Percentiles rank a stretch among this genome's conserved stretches.
These are phyloP conservation scores for Suillus plorans DNA, from an alignment of 768 basidiomycete species.

Conservation along the genomic window DNA sequence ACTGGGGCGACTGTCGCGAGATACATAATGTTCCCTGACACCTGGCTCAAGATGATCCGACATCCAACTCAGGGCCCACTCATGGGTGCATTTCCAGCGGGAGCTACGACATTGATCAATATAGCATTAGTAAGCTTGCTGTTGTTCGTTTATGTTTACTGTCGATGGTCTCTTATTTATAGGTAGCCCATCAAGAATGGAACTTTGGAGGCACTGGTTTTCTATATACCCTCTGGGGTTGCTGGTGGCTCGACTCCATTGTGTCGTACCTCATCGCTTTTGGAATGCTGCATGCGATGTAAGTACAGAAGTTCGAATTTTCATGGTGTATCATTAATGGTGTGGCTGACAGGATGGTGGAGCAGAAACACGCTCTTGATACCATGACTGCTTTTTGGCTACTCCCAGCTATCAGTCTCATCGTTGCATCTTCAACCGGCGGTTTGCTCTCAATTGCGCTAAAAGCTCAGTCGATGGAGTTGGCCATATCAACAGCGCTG, in stretches of 20 bases:
- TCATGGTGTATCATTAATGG: background rate
- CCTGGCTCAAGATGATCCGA: slow-evolving; percentile 46
- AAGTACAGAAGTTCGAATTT: background rate
- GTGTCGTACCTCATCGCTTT: slow-evolving; percentile 44
- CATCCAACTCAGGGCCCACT: slow-evolving; percentile 48
- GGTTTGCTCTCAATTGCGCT: slow-evolving; percentile 44
- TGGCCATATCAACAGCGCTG: slow-evolving; percentile 42
- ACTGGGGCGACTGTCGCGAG: slow-evolving; percentile 35
- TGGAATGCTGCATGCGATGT: slow-evolving; percentile 53
- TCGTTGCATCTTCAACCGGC: slow-evolving; percentile 54
- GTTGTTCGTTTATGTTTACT: background rate
- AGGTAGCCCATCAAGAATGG: slow-evolving; percentile 35
- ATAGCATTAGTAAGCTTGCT: slow-evolving; percentile 32
- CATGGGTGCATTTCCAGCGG: slow-evolving; percentile 46
- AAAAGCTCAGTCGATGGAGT: slow-evolving; percentile 31
- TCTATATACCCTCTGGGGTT: slow-evolving; percentile 43
- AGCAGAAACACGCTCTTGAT: slow-evolving; percentile 40
- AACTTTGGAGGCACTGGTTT: slow-evolving; percentile 37
- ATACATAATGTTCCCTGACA: slow-evolving; percentile 39
- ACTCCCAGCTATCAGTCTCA: slow-evolving; percentile 49
- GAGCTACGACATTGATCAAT: slow-evolving; percentile 43
- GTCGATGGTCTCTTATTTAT: background rate
- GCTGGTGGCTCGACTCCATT: slow-evolving; percentile 51
- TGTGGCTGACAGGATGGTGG: slow-evolving; percentile 36
- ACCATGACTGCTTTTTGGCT: slow-evolving; percentile 48